Conservation (phyloP, 768 basidiomycete genomes). For the Mycena pura region DNA sequence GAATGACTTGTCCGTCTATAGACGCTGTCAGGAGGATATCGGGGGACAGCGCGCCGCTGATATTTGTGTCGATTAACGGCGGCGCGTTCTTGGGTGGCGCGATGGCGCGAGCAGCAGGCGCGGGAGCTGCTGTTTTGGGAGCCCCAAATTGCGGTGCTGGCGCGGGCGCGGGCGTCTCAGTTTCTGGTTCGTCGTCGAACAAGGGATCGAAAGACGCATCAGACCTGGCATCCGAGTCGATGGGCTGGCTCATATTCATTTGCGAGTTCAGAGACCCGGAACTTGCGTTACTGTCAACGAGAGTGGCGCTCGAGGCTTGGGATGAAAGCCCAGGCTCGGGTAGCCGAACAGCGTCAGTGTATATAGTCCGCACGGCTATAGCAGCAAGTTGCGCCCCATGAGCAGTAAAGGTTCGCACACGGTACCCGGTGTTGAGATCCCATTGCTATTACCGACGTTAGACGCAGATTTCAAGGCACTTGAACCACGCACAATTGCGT, state of each 20-base stretch:
- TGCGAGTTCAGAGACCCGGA: conserved; percentile 20
- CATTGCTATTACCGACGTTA: conserved; percentile 72
- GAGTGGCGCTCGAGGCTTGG: conserved; percentile 12
- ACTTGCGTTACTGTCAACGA: conserved; percentile 31
- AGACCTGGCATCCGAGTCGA: conserved; percentile 69
- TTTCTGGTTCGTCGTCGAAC: conserved; percentile 84
- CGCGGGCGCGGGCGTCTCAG: neutral
- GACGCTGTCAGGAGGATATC: conserved; percentile 89
- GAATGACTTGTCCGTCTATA: conserved; percentile 89
- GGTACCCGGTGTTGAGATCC: conserved; percentile 93
- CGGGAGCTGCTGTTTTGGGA: neutral
- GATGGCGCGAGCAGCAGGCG: conserved; percentile 40
- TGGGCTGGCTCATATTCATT: conserved; percentile 18
- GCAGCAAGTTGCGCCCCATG: conserved; percentile 88
- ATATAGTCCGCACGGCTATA: conserved; percentile 70
- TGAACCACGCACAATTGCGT: conserved; percentile 69
- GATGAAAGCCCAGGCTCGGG: conserved; percentile 6
- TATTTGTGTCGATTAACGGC: conserved; percentile 67
- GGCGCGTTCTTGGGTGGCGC: conserved; percentile 78
- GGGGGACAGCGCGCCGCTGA: conserved; percentile 71
- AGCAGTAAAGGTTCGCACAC: conserved; percentile 75
- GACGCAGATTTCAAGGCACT: conserved; percentile 19
- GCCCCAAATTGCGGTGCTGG: neutral
- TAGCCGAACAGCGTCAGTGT: neutral
- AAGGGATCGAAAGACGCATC: conserved; percentile 87